Conservation (phyloP, 345 rosid species). For the Populus simonii region DNA sequence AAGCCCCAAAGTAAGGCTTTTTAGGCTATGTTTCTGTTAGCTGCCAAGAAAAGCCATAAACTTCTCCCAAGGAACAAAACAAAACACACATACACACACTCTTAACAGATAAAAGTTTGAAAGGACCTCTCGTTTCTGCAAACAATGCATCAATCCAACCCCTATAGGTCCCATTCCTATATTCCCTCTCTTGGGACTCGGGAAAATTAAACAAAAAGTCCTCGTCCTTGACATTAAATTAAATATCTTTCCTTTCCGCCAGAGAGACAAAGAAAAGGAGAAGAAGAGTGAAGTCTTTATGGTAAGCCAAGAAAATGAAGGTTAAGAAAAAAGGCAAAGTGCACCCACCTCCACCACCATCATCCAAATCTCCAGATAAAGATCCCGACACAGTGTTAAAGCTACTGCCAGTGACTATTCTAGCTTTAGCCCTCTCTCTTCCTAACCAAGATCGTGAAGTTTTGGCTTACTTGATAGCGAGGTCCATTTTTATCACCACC, state of each 20-base stretch:
- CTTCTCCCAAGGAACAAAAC: not conserved
- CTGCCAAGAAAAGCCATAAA: not conserved
- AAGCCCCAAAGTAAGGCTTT: not conserved
- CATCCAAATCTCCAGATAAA: slow-evolving; percentile 10
- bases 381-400: slow-evolving; percentile 29
- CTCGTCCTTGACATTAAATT: not conserved
- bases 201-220: not conserved
- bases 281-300: not conserved
- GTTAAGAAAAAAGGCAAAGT: slow-evolving; percentile 18
- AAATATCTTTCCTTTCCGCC: not conserved
- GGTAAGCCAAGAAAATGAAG: slow-evolving; percentile 18
- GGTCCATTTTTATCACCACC: slow-evolving; percentile 17
- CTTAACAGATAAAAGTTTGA: not conserved
- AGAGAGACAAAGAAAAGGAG: not conserved
- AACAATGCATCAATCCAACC: not conserved
- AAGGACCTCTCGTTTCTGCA: not conserved
- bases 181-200: not conserved
- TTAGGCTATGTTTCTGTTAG: not conserved
- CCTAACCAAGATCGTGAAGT: slow-evolving; percentile 33
- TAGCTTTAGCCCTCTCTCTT: slow-evolving; percentile 26
- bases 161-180: not conserved
- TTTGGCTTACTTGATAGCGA: slow-evolving; percentile 30
- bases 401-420: slow-evolving; percentile 26
- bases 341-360: slow-evolving; percentile 15
- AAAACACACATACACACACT: not conserved